Conservation (phyloP, 257 asterid genomes). For the Coffea canephora region DNA sequence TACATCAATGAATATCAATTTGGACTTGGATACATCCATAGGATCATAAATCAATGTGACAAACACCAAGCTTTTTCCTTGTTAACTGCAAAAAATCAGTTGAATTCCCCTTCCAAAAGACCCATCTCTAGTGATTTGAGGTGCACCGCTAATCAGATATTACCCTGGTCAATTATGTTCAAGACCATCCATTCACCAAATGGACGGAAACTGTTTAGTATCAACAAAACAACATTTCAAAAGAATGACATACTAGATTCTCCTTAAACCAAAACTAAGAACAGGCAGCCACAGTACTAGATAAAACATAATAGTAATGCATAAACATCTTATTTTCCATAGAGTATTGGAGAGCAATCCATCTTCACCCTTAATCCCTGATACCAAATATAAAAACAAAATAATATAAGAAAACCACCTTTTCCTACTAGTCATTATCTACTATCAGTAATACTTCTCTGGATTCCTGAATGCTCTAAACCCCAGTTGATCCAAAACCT, state of each 20-base stretch:
- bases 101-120: conserved; percentile 51
- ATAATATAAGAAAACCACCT: too few relatives aligned
- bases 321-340: too few relatives aligned
- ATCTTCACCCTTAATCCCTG: too few relatives aligned
- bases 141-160: conserved; percentile 80
- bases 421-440: too few relatives aligned
- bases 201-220: conserved; percentile 18
- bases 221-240: background rate
- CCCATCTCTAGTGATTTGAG: conserved; percentile 73
- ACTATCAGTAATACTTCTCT: too few relatives aligned
- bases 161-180: conserved; percentile 87
- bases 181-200: conserved; percentile 56
- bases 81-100: conserved; percentile 64
- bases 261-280: conserved; percentile 2
- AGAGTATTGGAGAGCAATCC: too few relatives aligned
- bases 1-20: background rate
- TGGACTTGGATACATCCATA: background rate
- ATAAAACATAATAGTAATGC: too few relatives aligned
- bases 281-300: conserved; percentile 62
- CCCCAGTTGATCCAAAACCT: conserved; percentile 48
- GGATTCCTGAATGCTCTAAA: conserved; percentile 7
- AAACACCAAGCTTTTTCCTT: conserved; percentile 57
- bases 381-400: too few relatives aligned
- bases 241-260: background rate
- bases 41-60: conserved; percentile 5